These are phyloP conservation scores for Atkinsonella texensis DNA, from an alignment of 2,329 filamentous ascomycete species.

Conservation along the genomic window DNA sequence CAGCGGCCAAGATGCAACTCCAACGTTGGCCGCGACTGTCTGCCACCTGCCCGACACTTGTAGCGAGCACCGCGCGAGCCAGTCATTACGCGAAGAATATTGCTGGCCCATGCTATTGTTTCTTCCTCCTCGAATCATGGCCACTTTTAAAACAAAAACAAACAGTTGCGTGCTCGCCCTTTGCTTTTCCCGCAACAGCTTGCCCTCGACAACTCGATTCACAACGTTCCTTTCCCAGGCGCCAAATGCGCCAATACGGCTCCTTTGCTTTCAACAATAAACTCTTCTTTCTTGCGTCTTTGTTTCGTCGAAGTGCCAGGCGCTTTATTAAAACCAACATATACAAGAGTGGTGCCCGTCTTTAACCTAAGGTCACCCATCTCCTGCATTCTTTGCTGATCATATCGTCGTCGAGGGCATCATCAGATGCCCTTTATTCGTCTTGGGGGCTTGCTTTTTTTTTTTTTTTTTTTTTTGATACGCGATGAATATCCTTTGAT, in stretches of 20 bases:
- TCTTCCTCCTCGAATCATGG: neutral
- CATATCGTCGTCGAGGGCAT: too few species aligned
- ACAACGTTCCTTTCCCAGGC: neutral
- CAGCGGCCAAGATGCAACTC: neutral
- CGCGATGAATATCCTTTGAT: neutral
- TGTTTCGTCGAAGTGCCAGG: neutral
- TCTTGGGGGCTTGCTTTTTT: neutral
- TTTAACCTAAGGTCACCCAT: neutral
- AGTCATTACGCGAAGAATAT: neutral
- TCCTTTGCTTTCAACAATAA: neutral
- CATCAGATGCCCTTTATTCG: neutral
- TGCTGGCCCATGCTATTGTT: neutral
- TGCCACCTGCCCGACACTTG: constrained; percentile 6
- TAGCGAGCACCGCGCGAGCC: neutral
- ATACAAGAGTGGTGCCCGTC: neutral
- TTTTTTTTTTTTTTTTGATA: neutral
- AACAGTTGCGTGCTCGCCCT: too few species aligned
- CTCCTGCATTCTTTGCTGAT: neutral
- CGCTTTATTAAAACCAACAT: neutral
- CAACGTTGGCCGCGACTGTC: neutral
- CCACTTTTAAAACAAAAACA: too few species aligned
- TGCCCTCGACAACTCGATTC: neutral
- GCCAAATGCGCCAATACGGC: neutral
- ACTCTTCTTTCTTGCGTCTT: neutral
- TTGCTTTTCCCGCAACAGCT: neutral